Conservation (phyloP, 2,329 filamentous ascomycete species). For the Fusarium sp. region DNA sequence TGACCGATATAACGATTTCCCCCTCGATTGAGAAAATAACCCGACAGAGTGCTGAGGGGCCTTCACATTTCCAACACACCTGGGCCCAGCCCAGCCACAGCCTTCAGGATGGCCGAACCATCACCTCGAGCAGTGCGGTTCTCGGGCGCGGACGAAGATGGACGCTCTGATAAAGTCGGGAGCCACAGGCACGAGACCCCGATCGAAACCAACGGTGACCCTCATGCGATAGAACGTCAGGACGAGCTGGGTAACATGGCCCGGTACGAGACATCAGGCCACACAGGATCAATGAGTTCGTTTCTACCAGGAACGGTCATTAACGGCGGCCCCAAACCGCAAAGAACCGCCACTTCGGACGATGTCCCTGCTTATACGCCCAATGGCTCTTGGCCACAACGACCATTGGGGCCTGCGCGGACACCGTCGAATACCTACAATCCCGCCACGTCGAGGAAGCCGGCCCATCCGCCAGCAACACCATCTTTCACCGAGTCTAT, state of each 20-base stretch:
- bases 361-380: slow-evolving; percentile 48
- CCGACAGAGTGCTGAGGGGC: slow-evolving; percentile 41
- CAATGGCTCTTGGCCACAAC: slow-evolving; percentile 66
- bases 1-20: neutral
- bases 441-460: slow-evolving; percentile 71
- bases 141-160: slow-evolving; percentile 62
- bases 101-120: slow-evolving; percentile 58
- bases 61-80: slow-evolving; percentile 37
- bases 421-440: slow-evolving; percentile 87
- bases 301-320: slow-evolving; percentile 56
- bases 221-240: slow-evolving; percentile 62
- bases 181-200: slow-evolving; percentile 52
- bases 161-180: slow-evolving; percentile 59
- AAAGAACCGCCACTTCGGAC: slow-evolving; percentile 54
- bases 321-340: slow-evolving; percentile 59
- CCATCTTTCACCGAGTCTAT: slow-evolving; percentile 60
- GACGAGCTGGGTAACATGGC: slow-evolving; percentile 62
- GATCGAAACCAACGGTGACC: slow-evolving; percentile 54
- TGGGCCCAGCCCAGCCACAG: slow-evolving; percentile 35
- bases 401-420: slow-evolving; percentile 76
- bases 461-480: slow-evolving; percentile 57
- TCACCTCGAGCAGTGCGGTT: slow-evolving; percentile 71
- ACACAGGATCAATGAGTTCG: slow-evolving; percentile 60
- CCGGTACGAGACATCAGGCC: slow-evolving; percentile 59
- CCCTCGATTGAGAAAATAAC: slow-evolving; percentile 25